Evolutionary conservation across 345 rosid genomes (phyloP), one percentile per base, ranked within the genome.

Genomic region (Sapria himalayana): DNA sequence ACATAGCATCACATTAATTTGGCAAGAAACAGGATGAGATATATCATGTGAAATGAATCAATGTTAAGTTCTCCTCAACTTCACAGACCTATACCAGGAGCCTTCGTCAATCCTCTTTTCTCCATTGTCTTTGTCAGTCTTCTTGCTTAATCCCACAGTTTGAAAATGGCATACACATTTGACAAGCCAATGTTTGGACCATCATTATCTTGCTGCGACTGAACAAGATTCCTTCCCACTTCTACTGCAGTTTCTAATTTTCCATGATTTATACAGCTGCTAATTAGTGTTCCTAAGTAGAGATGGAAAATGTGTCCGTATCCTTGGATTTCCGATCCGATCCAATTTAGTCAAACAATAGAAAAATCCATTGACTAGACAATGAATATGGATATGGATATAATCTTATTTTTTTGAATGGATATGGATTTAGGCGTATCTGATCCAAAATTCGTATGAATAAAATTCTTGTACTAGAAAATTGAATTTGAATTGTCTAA

Each of bases 251-350:
- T 63, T 41, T 72, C 80, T 11, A 67, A 54, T 46, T 66, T 64
- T 22, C 74, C 61, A 27, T 78, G 70, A 61, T 64, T 78, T 48
- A 78, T 35, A 41, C 97, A 81, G 9, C 94, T 85, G 22, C 47
- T 73, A 16, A 76, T 65, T 33, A 81, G 63, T 45, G 92, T 80
- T 33, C 94, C 89, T 12, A 76, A 58, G 78, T n/a, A n/a, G n/a
- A n/a, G n/a, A n/a, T n/a, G n/a, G n/a, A n/a, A n/a, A n/a, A n/a
- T n/a, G n/a, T n/a, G n/a, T n/a, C n/a, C n/a, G n/a, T n/a, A n/a
- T n/a, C n/a, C n/a, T n/a, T n/a, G n/a, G n/a, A n/a, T n/a, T n/a
- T n/a, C n/a, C n/a, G n/a, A n/a, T n/a, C n/a, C n/a, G n/a, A n/a
- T n/a, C n/a, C n/a, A n/a, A n/a, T n/a, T n/a, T n/a, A n/a, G n/a